phyloP scores from a whole-genome alignment of 2,329 filamentous ascomycete species.

The Sordariomycetes sp. region DNA sequence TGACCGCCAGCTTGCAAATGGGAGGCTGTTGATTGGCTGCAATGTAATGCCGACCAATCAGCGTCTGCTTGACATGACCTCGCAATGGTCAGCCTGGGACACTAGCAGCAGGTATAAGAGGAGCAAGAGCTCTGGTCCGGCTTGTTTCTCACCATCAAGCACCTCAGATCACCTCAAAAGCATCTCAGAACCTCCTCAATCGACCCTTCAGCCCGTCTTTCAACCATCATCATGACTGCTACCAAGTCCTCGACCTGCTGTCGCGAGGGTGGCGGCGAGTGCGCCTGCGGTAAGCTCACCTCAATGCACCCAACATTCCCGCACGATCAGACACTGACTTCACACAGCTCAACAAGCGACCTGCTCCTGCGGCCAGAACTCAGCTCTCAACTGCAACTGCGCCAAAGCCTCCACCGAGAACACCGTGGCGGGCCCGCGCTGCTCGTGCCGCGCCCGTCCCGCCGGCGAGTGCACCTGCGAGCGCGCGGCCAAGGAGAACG shows the following conservation, averaged over 20 bases:
- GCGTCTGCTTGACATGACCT: not conserved
- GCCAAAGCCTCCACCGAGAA: slow-evolving; percentile 72
- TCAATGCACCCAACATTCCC: not conserved
- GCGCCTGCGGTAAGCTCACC: slow-evolving; percentile 45
- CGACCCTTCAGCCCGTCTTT: not conserved
- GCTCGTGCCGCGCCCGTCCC: slow-evolving; percentile 75
- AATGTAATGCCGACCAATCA: not conserved
- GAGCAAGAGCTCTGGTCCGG: not conserved
- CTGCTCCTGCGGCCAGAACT: slow-evolving; percentile 86
- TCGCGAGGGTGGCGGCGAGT: slow-evolving; percentile 41
- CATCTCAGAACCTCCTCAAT: not conserved
- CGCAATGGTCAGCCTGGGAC: not conserved
- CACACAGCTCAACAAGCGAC: slow-evolving; percentile 50
- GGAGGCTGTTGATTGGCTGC: not conserved
- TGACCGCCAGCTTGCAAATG: not conserved
- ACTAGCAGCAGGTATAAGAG: slow-evolving; percentile 2
- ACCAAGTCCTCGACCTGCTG: slow-evolving; percentile 43
- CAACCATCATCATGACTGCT: slow-evolving; percentile 19
- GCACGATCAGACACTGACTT: slow-evolving; percentile 4
- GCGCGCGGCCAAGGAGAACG: slow-evolving; percentile 61
- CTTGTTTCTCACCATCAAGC: not conserved
- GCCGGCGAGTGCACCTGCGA: slow-evolving; percentile 78
- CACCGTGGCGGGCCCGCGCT: slow-evolving; percentile 59
- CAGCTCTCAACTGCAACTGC: slow-evolving; percentile 80
- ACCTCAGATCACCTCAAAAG: not conserved